phyloP scores from a whole-genome alignment of 495 filamentous ascomycete genomes.

The Penicillium goetzii region DNA sequence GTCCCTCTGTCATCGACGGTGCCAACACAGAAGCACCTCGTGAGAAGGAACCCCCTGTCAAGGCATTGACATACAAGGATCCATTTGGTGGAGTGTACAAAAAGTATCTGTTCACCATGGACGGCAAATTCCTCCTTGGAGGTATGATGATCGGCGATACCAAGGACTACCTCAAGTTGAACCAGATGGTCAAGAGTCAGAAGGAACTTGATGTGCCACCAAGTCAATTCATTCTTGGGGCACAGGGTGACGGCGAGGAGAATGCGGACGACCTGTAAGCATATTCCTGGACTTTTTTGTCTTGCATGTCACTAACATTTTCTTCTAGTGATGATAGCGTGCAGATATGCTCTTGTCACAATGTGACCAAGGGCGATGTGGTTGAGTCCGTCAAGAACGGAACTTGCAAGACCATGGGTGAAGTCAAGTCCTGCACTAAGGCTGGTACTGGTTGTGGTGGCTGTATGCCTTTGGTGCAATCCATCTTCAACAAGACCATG shows the following conservation, averaged over 20 bases:
- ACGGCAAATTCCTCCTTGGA: constrained; percentile 90
- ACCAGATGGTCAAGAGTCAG: constrained; percentile 89
- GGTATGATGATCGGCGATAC: constrained; percentile 99
- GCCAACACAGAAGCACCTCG: constrained; percentile 37
- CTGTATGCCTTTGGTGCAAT: constrained; percentile 89
- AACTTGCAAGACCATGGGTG: constrained; percentile 80
- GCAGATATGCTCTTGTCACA: constrained; percentile 95
- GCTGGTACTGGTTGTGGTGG: constrained; percentile 94
- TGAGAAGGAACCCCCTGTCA: constrained; percentile 61
- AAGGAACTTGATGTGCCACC: constrained; percentile 84
- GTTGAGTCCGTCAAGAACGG: constrained; percentile 75
- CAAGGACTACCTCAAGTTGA: constrained; percentile 89
- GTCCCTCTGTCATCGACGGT: constrained; percentile 30
- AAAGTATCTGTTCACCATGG: constrained; percentile 91
- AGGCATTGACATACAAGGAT: constrained; percentile 90
- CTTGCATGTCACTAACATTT: background rate
- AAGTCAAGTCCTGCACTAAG: constrained; percentile 93
- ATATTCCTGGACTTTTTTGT: background rate
- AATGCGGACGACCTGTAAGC: constrained; percentile 68
- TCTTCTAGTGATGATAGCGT: constrained; percentile 71
- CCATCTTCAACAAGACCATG: constrained; percentile 95
- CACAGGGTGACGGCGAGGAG: constrained; percentile 72
- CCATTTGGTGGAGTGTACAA: constrained; percentile 95
- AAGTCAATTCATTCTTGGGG: constrained; percentile 86
- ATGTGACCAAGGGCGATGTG: constrained; percentile 88